Evolutionary conservation across 148 eudicot species (phyloP).

Genomic region (Rhododendron kiyosumense): DNA sequence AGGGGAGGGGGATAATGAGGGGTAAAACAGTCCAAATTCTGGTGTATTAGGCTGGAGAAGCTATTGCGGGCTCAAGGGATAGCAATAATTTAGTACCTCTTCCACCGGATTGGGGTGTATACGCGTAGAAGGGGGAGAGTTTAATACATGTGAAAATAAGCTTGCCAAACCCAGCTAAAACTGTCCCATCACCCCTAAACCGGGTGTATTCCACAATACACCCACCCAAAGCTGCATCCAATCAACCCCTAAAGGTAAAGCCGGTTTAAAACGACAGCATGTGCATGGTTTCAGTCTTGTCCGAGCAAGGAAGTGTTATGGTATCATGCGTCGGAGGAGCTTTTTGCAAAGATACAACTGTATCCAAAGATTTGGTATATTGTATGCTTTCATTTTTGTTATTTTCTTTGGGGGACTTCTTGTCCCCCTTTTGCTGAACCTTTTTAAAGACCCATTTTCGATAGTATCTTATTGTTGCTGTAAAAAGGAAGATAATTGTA

Average conservation of each 20-base stretch:
- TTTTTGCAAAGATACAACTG: slow-evolving; percentile 84
- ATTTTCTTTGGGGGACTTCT: background rate
- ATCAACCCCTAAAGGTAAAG: slow-evolving; percentile 36
- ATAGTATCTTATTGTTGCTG: background rate
- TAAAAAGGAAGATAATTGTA: background rate
- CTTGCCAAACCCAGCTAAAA: too few species aligned
- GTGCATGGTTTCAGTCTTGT: slow-evolving; percentile 86
- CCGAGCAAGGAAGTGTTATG: slow-evolving; percentile 79
- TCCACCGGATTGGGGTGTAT: too few species aligned
- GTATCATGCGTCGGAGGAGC: slow-evolving; percentile 74
- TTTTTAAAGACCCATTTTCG: background rate
- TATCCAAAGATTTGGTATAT: slow-evolving; percentile 44
- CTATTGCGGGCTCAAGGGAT: too few species aligned
- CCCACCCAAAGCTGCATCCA: too few species aligned
- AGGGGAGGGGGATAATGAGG: too few species aligned
- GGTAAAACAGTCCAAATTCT: too few species aligned
- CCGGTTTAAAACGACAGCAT: slow-evolving; percentile 86
- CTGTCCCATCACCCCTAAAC: too few species aligned
- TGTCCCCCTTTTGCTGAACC: background rate
- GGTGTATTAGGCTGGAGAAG: too few species aligned
- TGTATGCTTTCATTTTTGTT: background rate
- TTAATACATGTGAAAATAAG: too few species aligned
- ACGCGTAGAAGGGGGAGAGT: too few species aligned
- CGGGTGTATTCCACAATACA: too few species aligned
- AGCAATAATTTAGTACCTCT: too few species aligned